A percentile compares a stretch with the other conserved stretches of the same genome.
These are phyloP conservation scores for Penicillium aurantiogriseum DNA, from an alignment of 2,329 filamentous ascomycete genomes.

Conservation along the genomic window DNA sequence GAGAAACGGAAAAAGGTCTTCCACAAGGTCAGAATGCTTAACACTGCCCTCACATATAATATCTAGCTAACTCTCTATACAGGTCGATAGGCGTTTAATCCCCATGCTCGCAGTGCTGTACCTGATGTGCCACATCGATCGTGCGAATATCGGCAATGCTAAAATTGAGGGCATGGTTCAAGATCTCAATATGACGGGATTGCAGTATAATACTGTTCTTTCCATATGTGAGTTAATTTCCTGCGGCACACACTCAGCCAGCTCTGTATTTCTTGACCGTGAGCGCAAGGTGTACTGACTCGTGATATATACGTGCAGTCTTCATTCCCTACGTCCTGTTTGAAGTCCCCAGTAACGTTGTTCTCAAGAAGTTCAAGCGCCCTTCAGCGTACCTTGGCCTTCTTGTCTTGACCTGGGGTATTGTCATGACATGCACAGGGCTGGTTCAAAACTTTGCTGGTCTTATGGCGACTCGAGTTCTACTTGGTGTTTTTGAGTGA, in stretches of 20 bases:
- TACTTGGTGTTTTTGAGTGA: slow-evolving; percentile 19
- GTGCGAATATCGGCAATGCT: slow-evolving; percentile 21
- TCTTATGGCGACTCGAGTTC: slow-evolving; percentile 7
- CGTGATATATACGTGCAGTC: neutral
- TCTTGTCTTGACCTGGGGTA: slow-evolving; percentile 15
- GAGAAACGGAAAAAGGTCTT: slow-evolving; percentile 13
- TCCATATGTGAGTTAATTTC: slow-evolving; percentile 1
- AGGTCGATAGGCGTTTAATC: slow-evolving; percentile 16
- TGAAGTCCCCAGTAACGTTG: slow-evolving; percentile 19
- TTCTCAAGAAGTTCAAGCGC: slow-evolving; percentile 17
- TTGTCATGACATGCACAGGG: slow-evolving; percentile 19
- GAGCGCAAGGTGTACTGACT: neutral
- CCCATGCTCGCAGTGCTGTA: slow-evolving; percentile 20
- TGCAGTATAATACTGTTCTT: slow-evolving; percentile 20
- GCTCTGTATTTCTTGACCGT: too few species aligned
- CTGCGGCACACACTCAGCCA: accelerated
- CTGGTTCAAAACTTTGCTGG: slow-evolving; percentile 19
- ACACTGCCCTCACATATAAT: neutral
- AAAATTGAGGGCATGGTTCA: slow-evolving; percentile 17
- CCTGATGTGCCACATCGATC: slow-evolving; percentile 16
- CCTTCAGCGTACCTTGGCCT: slow-evolving; percentile 17
- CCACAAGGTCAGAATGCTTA: slow-evolving; percentile 4
- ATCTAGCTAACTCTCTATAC: neutral
- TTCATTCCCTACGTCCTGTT: slow-evolving; percentile 19
- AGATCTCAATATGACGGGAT: slow-evolving; percentile 13